Percentiles rank a stretch among this genome's conserved stretches.
Evolutionary conservation across 2,329 filamentous ascomycete species (phyloP).

Genomic region (Ceratocystis ficicola): DNA sequence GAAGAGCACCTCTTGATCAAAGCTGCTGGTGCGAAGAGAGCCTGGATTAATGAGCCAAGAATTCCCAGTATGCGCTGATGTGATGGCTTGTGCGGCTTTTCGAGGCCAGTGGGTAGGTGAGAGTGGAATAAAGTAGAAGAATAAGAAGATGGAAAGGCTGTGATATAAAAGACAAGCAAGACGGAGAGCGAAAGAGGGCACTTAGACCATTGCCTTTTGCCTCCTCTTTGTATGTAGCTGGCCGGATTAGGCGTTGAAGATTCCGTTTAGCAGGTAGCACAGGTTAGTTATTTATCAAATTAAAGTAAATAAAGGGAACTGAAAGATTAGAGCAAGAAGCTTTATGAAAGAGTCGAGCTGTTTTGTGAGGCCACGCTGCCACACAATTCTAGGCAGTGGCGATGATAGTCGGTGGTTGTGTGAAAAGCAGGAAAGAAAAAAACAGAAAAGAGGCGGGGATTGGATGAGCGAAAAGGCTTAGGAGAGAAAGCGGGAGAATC

Average conservation of each 20-base stretch:
- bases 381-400: too few relatives aligned
- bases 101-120: neutral
- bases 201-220: neutral
- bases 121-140: neutral
- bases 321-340: neutral
- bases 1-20: constrained; percentile 9
- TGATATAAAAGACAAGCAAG: neutral
- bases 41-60: constrained; percentile 12
- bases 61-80: constrained; percentile 7
- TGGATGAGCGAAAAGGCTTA: neutral
- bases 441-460: neutral
- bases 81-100: constrained; percentile 9
- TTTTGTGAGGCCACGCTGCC: too few relatives aligned
- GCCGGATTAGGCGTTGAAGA: neutral
- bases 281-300: neutral
- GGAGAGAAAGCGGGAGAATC: neutral
- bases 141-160: neutral
- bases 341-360: too few relatives aligned
- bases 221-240: neutral
- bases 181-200: neutral
- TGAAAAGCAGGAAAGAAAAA: neutral
- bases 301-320: neutral
- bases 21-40: constrained; percentile 8
- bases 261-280: neutral
- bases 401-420: too few relatives aligned